These are phyloP conservation scores for Pestalotiopsis fici DNA, from an alignment of 2,329 filamentous ascomycete genomes.

Conservation along the genomic window DNA sequence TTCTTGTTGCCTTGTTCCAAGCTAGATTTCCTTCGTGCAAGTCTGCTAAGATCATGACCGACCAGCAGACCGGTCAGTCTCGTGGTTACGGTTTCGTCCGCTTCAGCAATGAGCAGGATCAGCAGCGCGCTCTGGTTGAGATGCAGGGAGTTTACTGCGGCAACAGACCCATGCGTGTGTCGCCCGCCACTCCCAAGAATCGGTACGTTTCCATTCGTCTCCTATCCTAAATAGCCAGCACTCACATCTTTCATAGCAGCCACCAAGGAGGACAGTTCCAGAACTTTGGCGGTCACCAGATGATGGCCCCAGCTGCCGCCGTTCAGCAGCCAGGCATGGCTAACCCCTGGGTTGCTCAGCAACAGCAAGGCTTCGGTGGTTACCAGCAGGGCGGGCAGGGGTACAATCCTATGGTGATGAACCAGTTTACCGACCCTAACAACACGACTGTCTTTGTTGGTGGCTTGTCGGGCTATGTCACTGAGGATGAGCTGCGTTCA, in stretches of 20 bases:
- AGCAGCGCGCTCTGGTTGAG: slow-evolving; percentile 92
- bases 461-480: slow-evolving; percentile 95
- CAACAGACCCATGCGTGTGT: slow-evolving; percentile 98
- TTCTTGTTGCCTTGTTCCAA: slow-evolving; percentile 96
- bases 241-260: slow-evolving; percentile 24
- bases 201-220: slow-evolving; percentile 40
- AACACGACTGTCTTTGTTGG: slow-evolving; percentile 99
- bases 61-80: slow-evolving; percentile 96
- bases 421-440: slow-evolving; percentile 99
- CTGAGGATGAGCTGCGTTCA: slow-evolving; percentile 97
- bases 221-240: not conserved
- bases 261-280: slow-evolving; percentile 42
- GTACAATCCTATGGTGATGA: slow-evolving; percentile 70
- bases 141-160: slow-evolving; percentile 99
- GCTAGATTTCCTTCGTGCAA: slow-evolving; percentile 96
- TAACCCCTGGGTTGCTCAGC: slow-evolving; percentile 37
- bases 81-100: slow-evolving; percentile 97
- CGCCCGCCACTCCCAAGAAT: slow-evolving; percentile 97
- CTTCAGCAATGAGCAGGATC: slow-evolving; percentile 92
- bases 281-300: slow-evolving; percentile 36
- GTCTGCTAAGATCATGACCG: slow-evolving; percentile 99
- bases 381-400: slow-evolving; percentile 38
- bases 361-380: slow-evolving; percentile 38
- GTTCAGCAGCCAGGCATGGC: slow-evolving; percentile 44
- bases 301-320: slow-evolving; percentile 38